Conservation (phyloP, 2,329 filamentous ascomycete species). For the Sclerotinia nivalis region DNA sequence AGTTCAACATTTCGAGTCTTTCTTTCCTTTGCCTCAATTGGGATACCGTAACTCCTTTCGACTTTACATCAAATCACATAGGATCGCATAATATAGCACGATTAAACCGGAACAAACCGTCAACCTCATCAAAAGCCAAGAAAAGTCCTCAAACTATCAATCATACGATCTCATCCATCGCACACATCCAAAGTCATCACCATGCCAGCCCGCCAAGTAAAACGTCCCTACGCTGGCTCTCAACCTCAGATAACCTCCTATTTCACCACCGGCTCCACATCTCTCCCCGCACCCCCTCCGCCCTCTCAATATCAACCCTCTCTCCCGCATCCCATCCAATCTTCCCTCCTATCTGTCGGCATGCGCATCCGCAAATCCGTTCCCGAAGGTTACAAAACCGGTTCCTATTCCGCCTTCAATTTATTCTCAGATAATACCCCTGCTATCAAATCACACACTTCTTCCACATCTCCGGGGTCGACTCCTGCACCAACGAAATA, state of each 20-base stretch:
- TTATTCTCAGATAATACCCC: slow-evolving; percentile 49
- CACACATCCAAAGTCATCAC: not conserved
- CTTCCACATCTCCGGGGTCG: slow-evolving; percentile 29
- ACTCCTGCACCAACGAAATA: slow-evolving; percentile 35
- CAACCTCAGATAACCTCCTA: slow-evolving; percentile 61
- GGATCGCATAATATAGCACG: not conserved
- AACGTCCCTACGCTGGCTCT: slow-evolving; percentile 64
- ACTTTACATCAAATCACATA: not conserved
- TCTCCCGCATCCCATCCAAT: slow-evolving; percentile 61
- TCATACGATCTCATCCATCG: not conserved
- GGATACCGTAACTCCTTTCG: not conserved
- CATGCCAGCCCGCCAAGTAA: slow-evolving; percentile 42
- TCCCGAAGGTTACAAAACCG: slow-evolving; percentile 90
- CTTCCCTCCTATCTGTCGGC: slow-evolving; percentile 84
- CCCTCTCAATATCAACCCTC: slow-evolving; percentile 41
- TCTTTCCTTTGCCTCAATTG: not conserved
- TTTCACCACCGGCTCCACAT: slow-evolving; percentile 46
- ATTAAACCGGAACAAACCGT: not conserved
- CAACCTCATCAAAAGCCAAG: not conserved
- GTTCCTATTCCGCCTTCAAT: slow-evolving; percentile 52
- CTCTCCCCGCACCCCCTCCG: slow-evolving; percentile 39
- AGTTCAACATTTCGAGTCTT: not conserved
- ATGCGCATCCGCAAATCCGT: slow-evolving; percentile 95
- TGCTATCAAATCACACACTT: not conserved
- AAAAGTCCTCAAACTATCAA: not conserved